phyloP scores from a whole-genome alignment of 305 asterid species.

The Salvia sclarea region DNA sequence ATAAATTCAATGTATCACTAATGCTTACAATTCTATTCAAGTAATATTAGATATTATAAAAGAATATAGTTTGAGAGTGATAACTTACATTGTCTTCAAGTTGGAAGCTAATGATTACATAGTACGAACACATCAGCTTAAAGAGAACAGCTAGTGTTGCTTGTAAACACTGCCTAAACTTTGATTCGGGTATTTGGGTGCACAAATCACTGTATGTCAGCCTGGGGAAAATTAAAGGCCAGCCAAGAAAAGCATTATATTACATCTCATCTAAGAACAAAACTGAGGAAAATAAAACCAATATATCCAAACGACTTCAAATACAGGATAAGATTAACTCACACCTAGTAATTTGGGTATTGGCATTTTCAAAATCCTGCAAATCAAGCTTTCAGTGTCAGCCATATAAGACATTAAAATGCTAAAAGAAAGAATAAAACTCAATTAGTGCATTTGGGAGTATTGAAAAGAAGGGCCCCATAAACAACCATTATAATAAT shows the following conservation, averaged over 20 bases:
- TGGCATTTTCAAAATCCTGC: conserved; percentile 73
- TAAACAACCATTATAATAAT: conserved; percentile 11
- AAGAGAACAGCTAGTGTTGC: conserved; percentile 84
- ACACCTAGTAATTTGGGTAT: conserved; percentile 62
- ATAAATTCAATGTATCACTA: conserved; percentile 14
- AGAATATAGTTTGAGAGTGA: conserved; percentile 13
- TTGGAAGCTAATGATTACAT: conserved; percentile 77
- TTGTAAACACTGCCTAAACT: conserved; percentile 86
- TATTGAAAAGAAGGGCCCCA: not conserved
- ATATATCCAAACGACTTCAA: conserved; percentile 9
- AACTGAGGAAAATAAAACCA: conserved; percentile 20
- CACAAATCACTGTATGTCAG: conserved; percentile 98
- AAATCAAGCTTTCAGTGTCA: conserved; percentile 42
- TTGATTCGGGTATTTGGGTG: conserved; percentile 87
- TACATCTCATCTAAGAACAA: conserved; percentile 27
- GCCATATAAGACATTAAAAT: conserved; percentile 28
- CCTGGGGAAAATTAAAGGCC: conserved; percentile 56
- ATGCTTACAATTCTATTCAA: not conserved
- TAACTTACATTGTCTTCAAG: conserved; percentile 67
- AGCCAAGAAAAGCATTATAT: conserved; percentile 32
- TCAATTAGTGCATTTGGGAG: not conserved
- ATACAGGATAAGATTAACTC: conserved; percentile 26
- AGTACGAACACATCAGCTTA: conserved; percentile 91
- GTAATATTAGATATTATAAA: not conserved
- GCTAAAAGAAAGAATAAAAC: conserved; percentile 15